Evolutionary conservation across 306 rosid species (phyloP), one percentile per base, ranked within the genome.

Genomic region (Ormosia semicastrata): DNA sequence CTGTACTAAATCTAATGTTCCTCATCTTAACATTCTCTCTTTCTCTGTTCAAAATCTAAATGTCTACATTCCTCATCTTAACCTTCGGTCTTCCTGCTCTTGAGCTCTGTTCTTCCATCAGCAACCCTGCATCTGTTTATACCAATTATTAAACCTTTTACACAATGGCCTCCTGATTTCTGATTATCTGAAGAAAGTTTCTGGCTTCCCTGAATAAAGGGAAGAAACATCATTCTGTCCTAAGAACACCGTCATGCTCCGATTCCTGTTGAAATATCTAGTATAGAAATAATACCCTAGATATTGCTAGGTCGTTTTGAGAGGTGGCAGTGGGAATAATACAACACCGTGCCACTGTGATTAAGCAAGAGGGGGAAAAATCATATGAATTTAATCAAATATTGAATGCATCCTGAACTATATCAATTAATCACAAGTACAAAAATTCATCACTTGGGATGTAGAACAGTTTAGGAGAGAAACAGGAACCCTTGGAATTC

Each of bases 401-500:
- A 8, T 43, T 43, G 11, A 43, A 77, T 81, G 57, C 58, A 77
- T 62, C 77, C 56, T 47, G 34, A 12, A 8, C 13, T n/a, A 36
- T 47, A 77, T 52, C 78, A 41, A 82, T 67, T 33, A 82, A 82
- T 78, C 74, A 80, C 78, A 82, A 71, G 75, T 12, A 39, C 80
- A 87, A 87, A 86, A 78, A 84, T 75, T 57, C 14, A 46, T 46
- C 14, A 46, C n/a, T n/a, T n/a, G n/a, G n/a, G n/a, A n/a, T n/a
- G n/a, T n/a, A n/a, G n/a, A n/a, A n/a, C n/a, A n/a, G n/a, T n/a
- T n/a, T n/a, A n/a, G n/a, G n/a, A n/a, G n/a, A n/a, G n/a, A n/a
- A n/a, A n/a, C n/a, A n/a, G n/a, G n/a, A n/a, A n/a, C n/a, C n/a
- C n/a, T n/a, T n/a, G n/a, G n/a, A n/a, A n/a, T n/a, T n/a, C n/a